Evolutionary conservation across 495 filamentous ascomycete genomes (phyloP), one percentile per base, ranked within the genome.

Genomic region (Penicillium flavigenum): DNA sequence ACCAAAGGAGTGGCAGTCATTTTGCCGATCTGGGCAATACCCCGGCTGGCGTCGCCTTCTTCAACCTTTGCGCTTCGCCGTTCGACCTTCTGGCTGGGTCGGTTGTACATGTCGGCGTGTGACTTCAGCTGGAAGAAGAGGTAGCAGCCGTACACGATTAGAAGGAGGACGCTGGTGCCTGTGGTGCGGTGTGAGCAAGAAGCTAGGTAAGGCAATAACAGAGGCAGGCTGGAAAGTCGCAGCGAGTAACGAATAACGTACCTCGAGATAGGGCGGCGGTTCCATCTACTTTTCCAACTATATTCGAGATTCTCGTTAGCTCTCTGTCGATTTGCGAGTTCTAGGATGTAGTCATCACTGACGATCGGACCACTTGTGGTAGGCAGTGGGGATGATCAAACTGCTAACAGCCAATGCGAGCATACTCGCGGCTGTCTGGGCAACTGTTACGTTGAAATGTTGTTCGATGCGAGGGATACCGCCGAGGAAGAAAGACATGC

Each of bases 401-500:
- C 81, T 86, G 52, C 81, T 87, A 12, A 95, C 88, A 16, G 89
- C 87, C 19, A 97, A 75, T 3, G 91, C 85, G 2, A 97, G 79
- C 14, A 97, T 71, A 73, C 85, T 89, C 27, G 91, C 85, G 1
- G 92, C 91, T 0, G 92, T 97, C 68, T 96, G 91, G 1, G 92
- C 92, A n/a, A 97, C 92, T 3, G 88, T 89, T 2, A 89, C 83
- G 74, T 97, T 97, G 81, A 97, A 97, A 68, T 84, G 86, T 62
- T 97, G 92, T 65, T 96, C 88, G 31, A 82, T 59, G 20, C 92
- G 85, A 47, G 87, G 84, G 47, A 94, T 69, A 29, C 92, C 92
- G 31, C 92, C 92, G 49, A 88, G 88, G 74, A 95, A 91, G 79
- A 97, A 97, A 67, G 86, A 92, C 87, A 94, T 92, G 17, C 92